phyloP scores from a whole-genome alignment of 768 basidiomycete species.

The Epithele typhae region DNA sequence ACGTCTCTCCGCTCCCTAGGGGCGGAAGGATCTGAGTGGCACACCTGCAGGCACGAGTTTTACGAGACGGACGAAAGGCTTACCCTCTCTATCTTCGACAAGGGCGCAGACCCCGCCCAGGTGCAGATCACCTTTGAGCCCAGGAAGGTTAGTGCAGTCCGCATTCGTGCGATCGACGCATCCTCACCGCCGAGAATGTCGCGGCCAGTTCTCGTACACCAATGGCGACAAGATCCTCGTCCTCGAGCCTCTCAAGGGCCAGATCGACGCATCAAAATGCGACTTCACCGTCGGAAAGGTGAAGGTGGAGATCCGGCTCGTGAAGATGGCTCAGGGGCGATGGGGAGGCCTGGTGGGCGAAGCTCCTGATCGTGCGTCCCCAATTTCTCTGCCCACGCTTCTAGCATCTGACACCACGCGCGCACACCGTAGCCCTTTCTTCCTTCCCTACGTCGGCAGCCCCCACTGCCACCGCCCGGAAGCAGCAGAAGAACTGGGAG shows the following conservation, averaged over 20 bases:
- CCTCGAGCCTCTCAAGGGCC: constrained; percentile 78
- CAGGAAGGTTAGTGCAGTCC: constrained; percentile 45
- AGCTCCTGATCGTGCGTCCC: constrained; percentile 62
- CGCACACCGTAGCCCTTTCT: constrained; percentile 17
- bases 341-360: constrained; percentile 81
- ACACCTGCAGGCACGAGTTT: constrained; percentile 65
- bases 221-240: constrained; percentile 67
- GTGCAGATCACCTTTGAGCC: constrained; percentile 62
- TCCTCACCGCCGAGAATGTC: background rate
- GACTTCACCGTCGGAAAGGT: constrained; percentile 72
- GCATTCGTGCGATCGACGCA: constrained; percentile 2
- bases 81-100: constrained; percentile 74
- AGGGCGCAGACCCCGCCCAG: constrained; percentile 61
- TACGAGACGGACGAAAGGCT: constrained; percentile 81
- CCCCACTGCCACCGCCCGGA: constrained; percentile 29
- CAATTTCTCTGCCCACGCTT: background rate
- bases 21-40: background rate
- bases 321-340: constrained; percentile 59
- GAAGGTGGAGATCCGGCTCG: constrained; percentile 82
- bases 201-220: constrained; percentile 49
- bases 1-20: background rate
- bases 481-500: constrained; percentile 85
- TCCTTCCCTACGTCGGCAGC: constrained; percentile 32
- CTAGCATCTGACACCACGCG: too few relatives aligned
- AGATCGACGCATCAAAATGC: constrained; percentile 63